These are phyloP conservation scores for Galium porrigens DNA, from an alignment of 305 asterid genomes.

Conservation along the genomic window DNA sequence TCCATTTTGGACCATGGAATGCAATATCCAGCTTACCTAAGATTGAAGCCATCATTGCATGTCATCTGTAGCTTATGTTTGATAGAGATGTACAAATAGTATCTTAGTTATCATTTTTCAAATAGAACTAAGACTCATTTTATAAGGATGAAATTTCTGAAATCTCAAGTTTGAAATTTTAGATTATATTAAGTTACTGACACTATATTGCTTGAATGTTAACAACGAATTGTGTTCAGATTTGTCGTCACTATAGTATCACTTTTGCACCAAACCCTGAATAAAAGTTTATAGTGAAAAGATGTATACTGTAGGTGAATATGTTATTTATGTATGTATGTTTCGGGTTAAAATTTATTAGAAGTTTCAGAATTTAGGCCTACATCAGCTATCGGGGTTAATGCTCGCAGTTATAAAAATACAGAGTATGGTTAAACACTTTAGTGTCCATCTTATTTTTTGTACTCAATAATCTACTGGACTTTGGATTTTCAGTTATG, in stretches of 20 bases:
- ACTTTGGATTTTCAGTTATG: background rate
- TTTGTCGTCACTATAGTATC: background rate
- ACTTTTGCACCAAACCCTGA: background rate
- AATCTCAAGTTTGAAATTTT: background rate
- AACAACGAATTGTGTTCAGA: background rate
- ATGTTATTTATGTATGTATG: background rate
- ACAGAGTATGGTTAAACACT: background rate
- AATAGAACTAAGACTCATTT: background rate
- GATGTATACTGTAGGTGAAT: too few species aligned
- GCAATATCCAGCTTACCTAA: background rate
- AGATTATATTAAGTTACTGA: background rate
- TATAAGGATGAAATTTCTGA: background rate
- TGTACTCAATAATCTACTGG: background rate
- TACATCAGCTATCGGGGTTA: background rate
- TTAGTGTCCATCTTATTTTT: background rate
- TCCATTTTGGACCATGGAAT: background rate
- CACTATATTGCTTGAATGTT: background rate
- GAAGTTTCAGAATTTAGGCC: background rate
- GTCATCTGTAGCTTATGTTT: background rate
- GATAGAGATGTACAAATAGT: background rate
- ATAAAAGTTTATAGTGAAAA: background rate
- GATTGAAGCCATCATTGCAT: background rate
- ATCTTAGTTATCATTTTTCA: background rate
- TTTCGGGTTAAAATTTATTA: background rate
- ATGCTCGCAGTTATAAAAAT: background rate